Evolutionary conservation across 169 alveolate species (phyloP).

Genomic region (Plasmodium vivax): DNA sequence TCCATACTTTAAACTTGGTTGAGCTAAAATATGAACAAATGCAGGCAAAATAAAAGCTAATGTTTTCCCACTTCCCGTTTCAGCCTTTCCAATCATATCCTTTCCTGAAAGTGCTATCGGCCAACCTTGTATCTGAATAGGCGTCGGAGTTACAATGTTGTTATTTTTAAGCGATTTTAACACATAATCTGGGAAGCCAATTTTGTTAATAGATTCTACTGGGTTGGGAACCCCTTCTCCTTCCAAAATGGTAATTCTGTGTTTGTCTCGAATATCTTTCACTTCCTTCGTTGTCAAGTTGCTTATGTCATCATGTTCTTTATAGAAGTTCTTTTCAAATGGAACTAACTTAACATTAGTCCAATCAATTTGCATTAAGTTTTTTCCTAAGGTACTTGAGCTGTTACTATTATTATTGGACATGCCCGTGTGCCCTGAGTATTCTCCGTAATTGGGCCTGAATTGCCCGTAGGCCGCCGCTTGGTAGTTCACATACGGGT

Average conservation of each 20-base stretch:
- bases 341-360: slow-evolving; percentile 85
- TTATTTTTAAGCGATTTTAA: slow-evolving; percentile 88
- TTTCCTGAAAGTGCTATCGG: slow-evolving; percentile 96
- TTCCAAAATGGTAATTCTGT: slow-evolving; percentile 88
- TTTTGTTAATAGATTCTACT: slow-evolving; percentile 89
- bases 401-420: slow-evolving; percentile 1
- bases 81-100: slow-evolving; percentile 98
- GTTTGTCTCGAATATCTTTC: slow-evolving; percentile 86
- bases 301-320: slow-evolving; percentile 91
- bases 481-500: slow-evolving; percentile 20
- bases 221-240: slow-evolving; percentile 94
- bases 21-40: slow-evolving; percentile 94
- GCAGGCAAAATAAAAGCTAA: slow-evolving; percentile 97
- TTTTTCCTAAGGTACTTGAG: slow-evolving; percentile 83
- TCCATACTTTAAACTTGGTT: slow-evolving; percentile 90
- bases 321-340: slow-evolving; percentile 94
- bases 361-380: slow-evolving; percentile 90
- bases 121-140: slow-evolving; percentile 97
- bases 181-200: slow-evolving; percentile 95
- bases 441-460: slow-evolving; percentile 40
- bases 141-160: slow-evolving; percentile 94
- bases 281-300: slow-evolving; percentile 88
- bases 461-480: slow-evolving; percentile 27
- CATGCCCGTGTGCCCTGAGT: not conserved
- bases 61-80: slow-evolving; percentile 99